Evolutionary conservation across 768 basidiomycete species (phyloP).

Genomic region (Pleurotus salmoneostramineus): DNA sequence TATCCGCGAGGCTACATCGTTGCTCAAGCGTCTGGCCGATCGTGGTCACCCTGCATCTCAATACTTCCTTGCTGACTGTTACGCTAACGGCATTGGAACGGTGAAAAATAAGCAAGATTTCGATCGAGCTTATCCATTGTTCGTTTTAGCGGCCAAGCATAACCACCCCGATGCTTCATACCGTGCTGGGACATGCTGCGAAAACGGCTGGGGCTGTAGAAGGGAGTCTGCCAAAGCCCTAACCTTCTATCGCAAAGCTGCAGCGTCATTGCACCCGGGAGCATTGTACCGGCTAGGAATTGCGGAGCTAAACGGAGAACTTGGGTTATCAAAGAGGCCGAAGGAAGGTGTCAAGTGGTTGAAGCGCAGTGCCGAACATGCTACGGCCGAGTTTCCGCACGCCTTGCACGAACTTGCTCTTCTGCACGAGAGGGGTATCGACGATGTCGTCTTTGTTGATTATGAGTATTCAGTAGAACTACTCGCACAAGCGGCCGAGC

Average conservation of each 20-base stretch:
- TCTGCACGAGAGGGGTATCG: constrained; percentile 94
- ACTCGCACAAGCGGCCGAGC: constrained; percentile 90
- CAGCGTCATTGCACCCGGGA: constrained; percentile 85
- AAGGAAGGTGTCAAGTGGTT: constrained; percentile 99
- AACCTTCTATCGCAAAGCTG: constrained; percentile 92
- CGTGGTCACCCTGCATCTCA: constrained; percentile 92
- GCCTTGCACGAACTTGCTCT: constrained; percentile 93
- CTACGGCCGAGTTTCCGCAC: constrained; percentile 94
- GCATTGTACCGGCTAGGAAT: constrained; percentile 97
- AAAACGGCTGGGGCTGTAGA: constrained; percentile 98
- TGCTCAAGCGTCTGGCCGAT: constrained; percentile 91
- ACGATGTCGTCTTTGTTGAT: constrained; percentile 97
- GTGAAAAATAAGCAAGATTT: constrained; percentile 90
- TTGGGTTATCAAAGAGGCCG: constrained; percentile 79
- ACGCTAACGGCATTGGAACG: constrained; percentile 96
- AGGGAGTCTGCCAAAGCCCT: constrained; percentile 89
- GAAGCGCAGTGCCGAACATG: constrained; percentile 92
- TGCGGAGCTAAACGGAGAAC: constrained; percentile 93
- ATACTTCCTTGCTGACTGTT: constrained; percentile 98
- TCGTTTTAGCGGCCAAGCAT: constrained; percentile 95
- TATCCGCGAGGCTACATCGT: constrained; percentile 78
- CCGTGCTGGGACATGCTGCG: constrained; percentile 95
- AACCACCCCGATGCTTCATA: constrained; percentile 95
- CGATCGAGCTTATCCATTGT: constrained; percentile 94
- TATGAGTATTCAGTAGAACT: constrained; percentile 93